These are phyloP conservation scores for Maudiozyma bulderi DNA, from an alignment of 805 yeast species.

Conservation along the genomic window DNA sequence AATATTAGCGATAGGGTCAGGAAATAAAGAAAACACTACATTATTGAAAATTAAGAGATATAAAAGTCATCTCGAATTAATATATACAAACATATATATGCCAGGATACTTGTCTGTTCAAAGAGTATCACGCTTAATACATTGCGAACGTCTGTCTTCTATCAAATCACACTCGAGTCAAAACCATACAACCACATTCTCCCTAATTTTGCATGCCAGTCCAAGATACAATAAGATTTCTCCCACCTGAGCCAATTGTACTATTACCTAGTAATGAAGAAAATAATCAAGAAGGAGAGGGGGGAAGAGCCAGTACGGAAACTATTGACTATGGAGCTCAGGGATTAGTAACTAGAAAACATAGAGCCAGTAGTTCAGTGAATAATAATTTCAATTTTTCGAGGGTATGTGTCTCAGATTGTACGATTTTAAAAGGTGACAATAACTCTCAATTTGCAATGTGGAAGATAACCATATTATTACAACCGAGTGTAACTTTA, in stretches of 20 bases:
- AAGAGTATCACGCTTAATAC: too few relatives aligned
- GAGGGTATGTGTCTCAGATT: slow-evolving; percentile 17
- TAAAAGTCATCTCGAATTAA: not conserved
- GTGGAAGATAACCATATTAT: slow-evolving; percentile 21
- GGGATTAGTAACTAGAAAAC: not conserved
- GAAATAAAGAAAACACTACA: too few relatives aligned
- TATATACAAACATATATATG: too few relatives aligned
- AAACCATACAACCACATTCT: not conserved
- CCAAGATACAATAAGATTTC: not conserved
- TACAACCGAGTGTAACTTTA: slow-evolving; percentile 7
- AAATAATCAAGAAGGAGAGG: not conserved
- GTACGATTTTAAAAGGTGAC: slow-evolving; percentile 23
- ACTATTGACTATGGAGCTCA: too few relatives aligned
- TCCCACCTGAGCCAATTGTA: not conserved
- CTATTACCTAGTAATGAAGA: not conserved
- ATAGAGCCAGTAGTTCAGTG: slow-evolving; percentile 5
- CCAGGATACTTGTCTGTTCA: too few relatives aligned
- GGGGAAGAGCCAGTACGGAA: not conserved
- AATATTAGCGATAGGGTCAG: too few relatives aligned
- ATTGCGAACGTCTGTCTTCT: not conserved
- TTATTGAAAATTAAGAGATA: too few relatives aligned
- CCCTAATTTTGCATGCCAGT: not conserved
- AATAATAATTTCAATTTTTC: slow-evolving; percentile 8
- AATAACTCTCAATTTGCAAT: slow-evolving; percentile 20
- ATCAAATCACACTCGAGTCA: not conserved